Evolutionary conservation across 1,139 yeast genomes (phyloP).

Genomic region (Candida dubliniensis): DNA sequence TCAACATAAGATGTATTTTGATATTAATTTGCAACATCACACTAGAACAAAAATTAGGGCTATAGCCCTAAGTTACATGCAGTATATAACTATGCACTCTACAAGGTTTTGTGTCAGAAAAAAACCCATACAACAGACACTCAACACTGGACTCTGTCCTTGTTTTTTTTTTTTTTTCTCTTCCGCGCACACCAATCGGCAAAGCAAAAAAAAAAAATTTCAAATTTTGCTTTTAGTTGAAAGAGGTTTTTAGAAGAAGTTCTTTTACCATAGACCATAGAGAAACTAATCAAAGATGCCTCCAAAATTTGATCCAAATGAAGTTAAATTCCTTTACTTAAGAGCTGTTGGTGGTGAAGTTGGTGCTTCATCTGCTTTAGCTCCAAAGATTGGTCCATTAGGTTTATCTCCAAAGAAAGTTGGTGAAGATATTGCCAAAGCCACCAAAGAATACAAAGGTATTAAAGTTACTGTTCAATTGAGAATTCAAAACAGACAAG

Average conservation of each 20-base stretch:
- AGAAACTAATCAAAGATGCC: slow-evolving; percentile 55
- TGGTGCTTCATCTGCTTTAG: slow-evolving; percentile 99
- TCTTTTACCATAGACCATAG: slow-evolving; percentile 11
- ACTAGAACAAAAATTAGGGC: not conserved
- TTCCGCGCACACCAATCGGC: slow-evolving; percentile 1
- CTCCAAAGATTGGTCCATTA: slow-evolving; percentile 99
- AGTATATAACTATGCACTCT: not conserved
- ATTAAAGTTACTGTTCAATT: slow-evolving; percentile 98
- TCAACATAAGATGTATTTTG: too few species aligned
- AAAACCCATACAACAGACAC: not conserved
- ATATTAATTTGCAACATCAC: too few species aligned
- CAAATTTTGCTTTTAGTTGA: slow-evolving; percentile 2
- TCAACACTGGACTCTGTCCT: not conserved
- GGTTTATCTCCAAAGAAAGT: slow-evolving; percentile 99
- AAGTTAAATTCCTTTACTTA: slow-evolving; percentile 97
- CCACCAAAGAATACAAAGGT: slow-evolving; percentile 99
- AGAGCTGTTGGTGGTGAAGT: slow-evolving; percentile 99
- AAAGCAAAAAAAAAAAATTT: slow-evolving; percentile 12
- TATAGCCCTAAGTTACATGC: slow-evolving; percentile 3
- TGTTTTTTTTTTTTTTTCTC: slow-evolving; percentile 1
- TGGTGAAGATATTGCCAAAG: slow-evolving; percentile 99
- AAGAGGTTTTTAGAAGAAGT: slow-evolving; percentile 3
- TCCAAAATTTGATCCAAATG: slow-evolving; percentile 98
- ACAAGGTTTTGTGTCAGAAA: not conserved
- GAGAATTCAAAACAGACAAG: slow-evolving; percentile 99